Evolutionary conservation across 768 basidiomycete species (phyloP).

Genomic region (Chalciporus chontae): DNA sequence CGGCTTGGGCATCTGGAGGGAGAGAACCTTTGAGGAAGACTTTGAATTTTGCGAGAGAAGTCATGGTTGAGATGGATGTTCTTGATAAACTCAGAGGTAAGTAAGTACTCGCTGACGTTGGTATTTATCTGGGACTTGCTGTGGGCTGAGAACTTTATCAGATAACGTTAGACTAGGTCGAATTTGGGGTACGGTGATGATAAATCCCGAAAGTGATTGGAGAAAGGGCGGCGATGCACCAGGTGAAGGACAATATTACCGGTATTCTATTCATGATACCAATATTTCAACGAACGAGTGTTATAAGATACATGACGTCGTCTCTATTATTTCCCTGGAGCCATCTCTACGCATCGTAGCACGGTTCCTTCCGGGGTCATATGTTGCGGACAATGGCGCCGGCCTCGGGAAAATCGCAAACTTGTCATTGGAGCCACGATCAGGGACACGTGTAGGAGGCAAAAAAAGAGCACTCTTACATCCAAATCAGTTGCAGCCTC

Average conservation of each 20-base stretch:
- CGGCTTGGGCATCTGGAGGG: slow-evolving; percentile 34
- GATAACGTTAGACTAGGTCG: neutral
- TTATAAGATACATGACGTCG: no score
- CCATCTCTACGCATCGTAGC: no score
- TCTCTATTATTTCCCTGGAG: neutral
- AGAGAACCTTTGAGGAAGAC: slow-evolving; percentile 14
- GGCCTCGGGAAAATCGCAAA: neutral
- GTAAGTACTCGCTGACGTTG: neutral
- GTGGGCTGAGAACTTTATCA: neutral
- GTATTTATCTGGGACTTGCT: neutral
- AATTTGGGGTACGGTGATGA: no score
- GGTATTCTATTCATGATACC: no score
- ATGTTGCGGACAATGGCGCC: neutral
- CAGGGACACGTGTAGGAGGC: neutral
- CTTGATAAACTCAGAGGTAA: neutral
- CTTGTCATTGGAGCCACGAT: neutral
- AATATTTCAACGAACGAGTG: no score
- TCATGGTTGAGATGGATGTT: slow-evolving; percentile 14
- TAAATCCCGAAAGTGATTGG: no score
- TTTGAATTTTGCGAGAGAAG: slow-evolving; percentile 24
- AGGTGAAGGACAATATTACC: no score
- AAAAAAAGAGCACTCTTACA: slow-evolving; percentile 6
- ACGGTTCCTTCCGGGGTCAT: neutral
- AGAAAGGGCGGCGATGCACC: no score
- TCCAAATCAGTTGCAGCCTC: neutral